These are phyloP conservation scores for Theobroma cacao DNA, from an alignment of 345 rosid species.

Conservation along the genomic window DNA sequence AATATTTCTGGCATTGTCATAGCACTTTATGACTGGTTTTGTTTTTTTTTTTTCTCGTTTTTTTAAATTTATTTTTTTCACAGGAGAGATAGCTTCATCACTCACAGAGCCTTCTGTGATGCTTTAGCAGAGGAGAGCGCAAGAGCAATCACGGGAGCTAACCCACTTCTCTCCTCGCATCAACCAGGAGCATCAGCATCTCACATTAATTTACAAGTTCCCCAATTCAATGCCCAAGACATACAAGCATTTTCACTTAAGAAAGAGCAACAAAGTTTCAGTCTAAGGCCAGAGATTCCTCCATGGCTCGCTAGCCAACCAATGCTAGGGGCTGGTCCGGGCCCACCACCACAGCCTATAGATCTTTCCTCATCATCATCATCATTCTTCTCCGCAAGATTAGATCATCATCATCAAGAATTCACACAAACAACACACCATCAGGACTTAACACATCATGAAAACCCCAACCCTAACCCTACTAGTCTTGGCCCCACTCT, in stretches of 20 bases:
- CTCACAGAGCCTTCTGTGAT: slow-evolving; percentile 96
- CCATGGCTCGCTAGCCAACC: slow-evolving; percentile 14
- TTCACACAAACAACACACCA: neutral
- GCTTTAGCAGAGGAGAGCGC: slow-evolving; percentile 82
- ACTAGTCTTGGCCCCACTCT: slow-evolving; percentile 17
- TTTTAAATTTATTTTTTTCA: neutral
- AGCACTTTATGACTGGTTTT: slow-evolving; percentile 19
- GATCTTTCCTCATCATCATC: slow-evolving; percentile 22
- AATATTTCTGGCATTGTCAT: slow-evolving; percentile 26
- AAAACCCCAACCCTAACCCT: slow-evolving; percentile 17
- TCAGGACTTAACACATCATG: slow-evolving; percentile 13
- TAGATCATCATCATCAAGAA: slow-evolving; percentile 5
- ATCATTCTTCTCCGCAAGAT: slow-evolving; percentile 12
- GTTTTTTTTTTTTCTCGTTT: slow-evolving; percentile 17
- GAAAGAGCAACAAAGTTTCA: slow-evolving; percentile 16
- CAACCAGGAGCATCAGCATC: slow-evolving; percentile 11
- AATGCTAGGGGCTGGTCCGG: slow-evolving; percentile 4
- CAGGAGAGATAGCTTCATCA: slow-evolving; percentile 96
- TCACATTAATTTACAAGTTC: slow-evolving; percentile 8
- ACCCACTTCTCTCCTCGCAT: neutral
- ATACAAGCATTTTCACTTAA: slow-evolving; percentile 15
- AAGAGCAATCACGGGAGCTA: slow-evolving; percentile 34
- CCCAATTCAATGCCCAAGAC: slow-evolving; percentile 17
- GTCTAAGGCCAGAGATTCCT: slow-evolving; percentile 11
- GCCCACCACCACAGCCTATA: slow-evolving; percentile 9